Percentiles rank a stretch among this genome's conserved stretches.
phyloP scores from a whole-genome alignment of 208 protist genomes.

The Acanthamoeba lenticulata region DNA sequence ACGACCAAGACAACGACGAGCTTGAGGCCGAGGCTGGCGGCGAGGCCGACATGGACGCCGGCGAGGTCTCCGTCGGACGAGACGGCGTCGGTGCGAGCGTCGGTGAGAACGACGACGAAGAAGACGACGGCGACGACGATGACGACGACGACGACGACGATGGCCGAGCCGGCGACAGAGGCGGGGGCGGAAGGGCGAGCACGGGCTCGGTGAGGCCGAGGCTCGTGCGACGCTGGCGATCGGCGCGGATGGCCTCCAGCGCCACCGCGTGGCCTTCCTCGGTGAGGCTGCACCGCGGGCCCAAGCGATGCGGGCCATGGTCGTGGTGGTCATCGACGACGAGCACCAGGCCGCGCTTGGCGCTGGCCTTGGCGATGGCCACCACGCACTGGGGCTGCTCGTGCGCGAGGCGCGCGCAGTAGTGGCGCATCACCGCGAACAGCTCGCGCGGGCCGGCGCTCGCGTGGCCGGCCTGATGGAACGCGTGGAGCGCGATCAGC shows the following conservation, averaged over 20 bases:
- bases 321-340: neutral
- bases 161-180: neutral
- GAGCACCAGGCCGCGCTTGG: neutral
- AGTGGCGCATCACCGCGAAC: neutral
- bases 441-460: neutral
- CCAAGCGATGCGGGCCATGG: neutral
- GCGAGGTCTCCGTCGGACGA: neutral
- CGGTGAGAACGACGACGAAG: neutral
- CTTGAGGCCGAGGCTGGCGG: neutral
- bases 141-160: neutral
- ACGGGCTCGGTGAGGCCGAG: neutral
- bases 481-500: neutral
- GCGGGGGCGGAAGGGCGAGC: neutral
- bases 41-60: too few species aligned
- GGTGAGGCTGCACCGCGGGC: neutral
- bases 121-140: neutral
- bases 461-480: neutral
- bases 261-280: neutral
- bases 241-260: neutral
- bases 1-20: too few species aligned
- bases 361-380: neutral
- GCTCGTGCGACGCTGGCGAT: neutral
- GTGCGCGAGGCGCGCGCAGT: neutral
- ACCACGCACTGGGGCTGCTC: neutral
- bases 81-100: too few species aligned